These are phyloP conservation scores for Pyracantha coccinea DNA, from an alignment of 331 rosid genomes.

Conservation along the genomic window DNA sequence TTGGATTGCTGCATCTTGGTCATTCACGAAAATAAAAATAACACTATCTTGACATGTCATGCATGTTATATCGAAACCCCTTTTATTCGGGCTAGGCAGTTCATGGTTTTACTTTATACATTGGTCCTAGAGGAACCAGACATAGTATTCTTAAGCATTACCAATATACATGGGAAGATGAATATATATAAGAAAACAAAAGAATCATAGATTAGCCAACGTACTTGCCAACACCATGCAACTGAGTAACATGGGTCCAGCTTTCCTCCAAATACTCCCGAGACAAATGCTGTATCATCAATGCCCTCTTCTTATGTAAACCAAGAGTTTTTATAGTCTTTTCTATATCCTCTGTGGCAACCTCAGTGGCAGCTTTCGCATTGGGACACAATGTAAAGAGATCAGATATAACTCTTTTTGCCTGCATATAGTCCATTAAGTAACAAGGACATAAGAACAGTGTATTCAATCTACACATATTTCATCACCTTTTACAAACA, in stretches of 20 bases:
- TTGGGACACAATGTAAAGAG: conserved; percentile 53
- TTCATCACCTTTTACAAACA: background rate
- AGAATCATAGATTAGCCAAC: background rate
- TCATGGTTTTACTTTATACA: background rate
- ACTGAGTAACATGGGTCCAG: conserved; percentile 59
- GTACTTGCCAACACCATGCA: conserved; percentile 70
- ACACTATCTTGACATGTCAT: background rate
- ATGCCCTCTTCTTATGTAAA: conserved; percentile 43
- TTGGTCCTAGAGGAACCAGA: background rate
- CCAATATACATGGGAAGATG: background rate
- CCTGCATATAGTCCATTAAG: conserved; percentile 30
- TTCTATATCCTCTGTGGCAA: conserved; percentile 28
- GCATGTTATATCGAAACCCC: background rate
- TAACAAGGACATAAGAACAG: background rate
- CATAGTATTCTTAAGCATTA: background rate
- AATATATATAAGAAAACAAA: background rate
- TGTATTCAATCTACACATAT: background rate
- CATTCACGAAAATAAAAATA: background rate
- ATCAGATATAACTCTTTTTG: conserved; percentile 15
- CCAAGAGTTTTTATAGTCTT: conserved; percentile 47
- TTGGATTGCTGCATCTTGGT: background rate
- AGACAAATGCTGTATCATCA: conserved; percentile 35
- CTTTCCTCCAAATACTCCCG: conserved; percentile 41
- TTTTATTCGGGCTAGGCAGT: background rate
- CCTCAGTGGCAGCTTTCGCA: conserved; percentile 46